Conservation (phyloP, 495 filamentous ascomycete genomes). For the Penicillium alfredii region DNA sequence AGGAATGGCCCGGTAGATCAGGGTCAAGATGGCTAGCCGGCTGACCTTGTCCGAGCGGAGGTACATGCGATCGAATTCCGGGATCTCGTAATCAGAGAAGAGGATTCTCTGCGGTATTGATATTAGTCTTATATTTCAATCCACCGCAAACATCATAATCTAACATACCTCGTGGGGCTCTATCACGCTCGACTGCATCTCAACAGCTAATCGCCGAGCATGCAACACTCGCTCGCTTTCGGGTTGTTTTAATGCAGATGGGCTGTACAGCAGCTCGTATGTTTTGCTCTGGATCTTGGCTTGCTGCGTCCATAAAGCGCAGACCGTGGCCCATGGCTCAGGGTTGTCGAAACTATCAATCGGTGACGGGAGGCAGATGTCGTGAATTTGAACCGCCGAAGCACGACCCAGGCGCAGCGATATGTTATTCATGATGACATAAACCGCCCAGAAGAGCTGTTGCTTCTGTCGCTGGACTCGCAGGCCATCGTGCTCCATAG, state of each 20-base stretch:
- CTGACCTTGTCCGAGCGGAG: constrained; percentile 51
- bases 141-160: neutral
- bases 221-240: constrained; percentile 37
- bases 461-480: constrained; percentile 31
- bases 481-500: constrained; percentile 41
- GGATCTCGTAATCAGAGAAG: constrained; percentile 5
- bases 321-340: constrained; percentile 25
- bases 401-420: constrained; percentile 60
- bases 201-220: constrained; percentile 28
- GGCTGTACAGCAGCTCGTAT: constrained; percentile 58
- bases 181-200: constrained; percentile 28
- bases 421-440: constrained; percentile 54
- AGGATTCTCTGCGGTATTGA: constrained; percentile 10
- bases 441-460: constrained; percentile 57
- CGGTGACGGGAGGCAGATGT: constrained; percentile 48
- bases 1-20: constrained; percentile 60
- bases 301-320: constrained; percentile 44
- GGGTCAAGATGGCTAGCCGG: constrained; percentile 46
- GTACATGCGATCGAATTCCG: constrained; percentile 40
- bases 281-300: constrained; percentile 51
- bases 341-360: constrained; percentile 22
- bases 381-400: constrained; percentile 56
- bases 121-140: constrained; percentile 7
- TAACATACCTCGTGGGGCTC: constrained; percentile 29
- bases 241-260: constrained; percentile 47